A percentile compares a stretch with the other conserved stretches of the same genome.
Evolutionary conservation across 768 basidiomycete species (phyloP).

Genomic region (Hygrophoropsis aurantiaca): DNA sequence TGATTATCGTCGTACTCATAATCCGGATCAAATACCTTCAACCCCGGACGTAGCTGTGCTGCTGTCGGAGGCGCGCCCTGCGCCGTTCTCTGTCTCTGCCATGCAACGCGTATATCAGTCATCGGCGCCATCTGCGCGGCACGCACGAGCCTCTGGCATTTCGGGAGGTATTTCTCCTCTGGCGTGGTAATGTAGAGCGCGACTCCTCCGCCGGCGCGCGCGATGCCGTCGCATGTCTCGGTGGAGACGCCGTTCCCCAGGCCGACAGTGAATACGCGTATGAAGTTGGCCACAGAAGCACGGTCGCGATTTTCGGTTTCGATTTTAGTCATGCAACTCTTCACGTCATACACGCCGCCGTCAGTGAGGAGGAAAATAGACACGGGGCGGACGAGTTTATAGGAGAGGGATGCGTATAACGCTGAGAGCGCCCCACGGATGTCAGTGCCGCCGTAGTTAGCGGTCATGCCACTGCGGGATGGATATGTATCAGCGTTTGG

Average conservation of each 20-base stretch:
- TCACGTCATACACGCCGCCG: conserved; percentile 7
- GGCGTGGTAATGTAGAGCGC: background rate
- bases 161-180: conserved; percentile 2
- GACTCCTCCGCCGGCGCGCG: conserved; percentile 7
- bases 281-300: background rate
- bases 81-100: background rate
- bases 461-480: conserved; percentile 2
- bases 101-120: background rate
- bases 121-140: conserved; percentile 6
- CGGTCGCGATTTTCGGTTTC: background rate
- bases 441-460: conserved; percentile 13
- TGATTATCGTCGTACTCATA: background rate
- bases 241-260: conserved; percentile 9
- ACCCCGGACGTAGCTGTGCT: too few relatives aligned
- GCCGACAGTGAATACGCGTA: conserved; percentile 13
- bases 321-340: background rate
- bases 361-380: conserved; percentile 13
- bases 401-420: background rate
- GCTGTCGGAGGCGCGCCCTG: background rate
- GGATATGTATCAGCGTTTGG: too few relatives aligned
- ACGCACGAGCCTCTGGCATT: conserved; percentile 5
- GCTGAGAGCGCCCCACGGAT: conserved; percentile 5
- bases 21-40: conserved; percentile 1
- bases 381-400: background rate
- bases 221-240: conserved; percentile 12